Evolutionary conservation across 164 flowering plant genomes (phyloP).

Genomic region (Piper betle): DNA sequence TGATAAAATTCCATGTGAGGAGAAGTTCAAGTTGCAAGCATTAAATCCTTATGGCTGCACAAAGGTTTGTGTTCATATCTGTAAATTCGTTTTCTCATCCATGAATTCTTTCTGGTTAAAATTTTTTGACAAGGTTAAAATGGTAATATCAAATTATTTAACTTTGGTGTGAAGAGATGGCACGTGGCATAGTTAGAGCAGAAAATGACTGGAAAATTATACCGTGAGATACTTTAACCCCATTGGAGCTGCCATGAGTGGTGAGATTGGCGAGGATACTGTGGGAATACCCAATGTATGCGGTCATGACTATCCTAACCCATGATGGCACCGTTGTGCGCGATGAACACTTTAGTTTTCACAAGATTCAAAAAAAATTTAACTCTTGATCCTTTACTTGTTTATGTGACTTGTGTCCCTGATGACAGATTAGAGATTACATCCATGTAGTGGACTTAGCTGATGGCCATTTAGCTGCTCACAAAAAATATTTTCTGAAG

Average conservation of each 20-base stretch:
- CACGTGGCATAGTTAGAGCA: constrained; percentile 67
- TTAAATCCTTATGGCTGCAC: constrained; percentile 96
- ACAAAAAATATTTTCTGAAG: constrained; percentile 42
- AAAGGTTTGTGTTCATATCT: constrained; percentile 34
- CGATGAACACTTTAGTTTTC: background rate
- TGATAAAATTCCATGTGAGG: constrained; percentile 75
- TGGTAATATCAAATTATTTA: constrained; percentile 4
- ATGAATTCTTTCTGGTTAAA: background rate
- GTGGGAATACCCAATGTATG: constrained; percentile 90
- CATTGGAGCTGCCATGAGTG: constrained; percentile 90
- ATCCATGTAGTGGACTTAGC: constrained; percentile 88
- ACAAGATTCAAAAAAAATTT: too few relatives aligned
- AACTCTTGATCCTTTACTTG: too few relatives aligned
- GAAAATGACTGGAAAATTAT: constrained; percentile 84
- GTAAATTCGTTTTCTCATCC: background rate
- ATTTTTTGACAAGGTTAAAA: too few relatives aligned
- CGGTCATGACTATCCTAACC: constrained; percentile 87
- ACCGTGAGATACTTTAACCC: constrained; percentile 83
- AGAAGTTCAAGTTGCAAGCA: constrained; percentile 60
- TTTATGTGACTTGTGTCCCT: too few relatives aligned
- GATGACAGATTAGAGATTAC: constrained; percentile 54
- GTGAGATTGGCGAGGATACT: constrained; percentile 90
- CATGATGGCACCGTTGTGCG: constrained; percentile 90
- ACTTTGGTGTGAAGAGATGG: constrained; percentile 88
- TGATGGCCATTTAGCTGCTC: constrained; percentile 78